Conservation (phyloP, 768 basidiomycete genomes). For the Leccinellum albellum region DNA sequence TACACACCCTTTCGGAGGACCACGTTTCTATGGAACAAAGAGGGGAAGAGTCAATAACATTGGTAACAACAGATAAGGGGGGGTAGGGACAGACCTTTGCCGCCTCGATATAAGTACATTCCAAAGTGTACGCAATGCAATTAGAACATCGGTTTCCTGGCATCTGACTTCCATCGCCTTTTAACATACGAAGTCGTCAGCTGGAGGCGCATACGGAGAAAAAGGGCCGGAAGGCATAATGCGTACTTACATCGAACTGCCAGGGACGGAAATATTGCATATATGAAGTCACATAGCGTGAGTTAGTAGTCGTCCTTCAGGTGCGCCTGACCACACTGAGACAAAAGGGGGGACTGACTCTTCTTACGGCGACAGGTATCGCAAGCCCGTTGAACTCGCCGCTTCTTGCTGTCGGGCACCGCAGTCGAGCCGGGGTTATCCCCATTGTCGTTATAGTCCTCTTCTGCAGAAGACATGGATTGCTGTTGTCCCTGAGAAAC, state of each 20-base stretch:
- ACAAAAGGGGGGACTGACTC: constrained; percentile 40
- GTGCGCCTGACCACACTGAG: not conserved
- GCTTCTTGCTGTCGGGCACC: constrained; percentile 52
- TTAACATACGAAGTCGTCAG: not conserved
- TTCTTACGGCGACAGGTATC: constrained; percentile 84
- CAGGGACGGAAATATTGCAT: not conserved
- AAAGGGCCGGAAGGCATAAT: not conserved
- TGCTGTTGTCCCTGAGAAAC: not conserved
- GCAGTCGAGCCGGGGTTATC: constrained; percentile 13
- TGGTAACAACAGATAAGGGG: not conserved
- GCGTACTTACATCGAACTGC: constrained; percentile 25
- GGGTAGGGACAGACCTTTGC: constrained; percentile 39
- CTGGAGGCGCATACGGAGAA: not conserved
- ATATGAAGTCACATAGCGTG: not conserved
- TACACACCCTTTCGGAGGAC: constrained; percentile 35
- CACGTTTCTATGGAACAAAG: constrained; percentile 34
- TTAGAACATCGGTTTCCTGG: constrained; percentile 53
- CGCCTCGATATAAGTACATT: constrained; percentile 56
- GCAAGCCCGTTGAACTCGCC: constrained; percentile 74
- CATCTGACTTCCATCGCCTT: constrained; percentile 62
- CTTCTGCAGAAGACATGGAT: constrained; percentile 55
- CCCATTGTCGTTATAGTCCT: constrained; percentile 54
- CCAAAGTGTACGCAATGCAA: constrained; percentile 44
- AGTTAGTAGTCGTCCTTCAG: not conserved
- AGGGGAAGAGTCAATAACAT: not conserved